A percentile compares a stretch with the other conserved stretches of the same genome.
Conservation (phyloP, 257 asterid species). For the Penstemon newberryi region DNA sequence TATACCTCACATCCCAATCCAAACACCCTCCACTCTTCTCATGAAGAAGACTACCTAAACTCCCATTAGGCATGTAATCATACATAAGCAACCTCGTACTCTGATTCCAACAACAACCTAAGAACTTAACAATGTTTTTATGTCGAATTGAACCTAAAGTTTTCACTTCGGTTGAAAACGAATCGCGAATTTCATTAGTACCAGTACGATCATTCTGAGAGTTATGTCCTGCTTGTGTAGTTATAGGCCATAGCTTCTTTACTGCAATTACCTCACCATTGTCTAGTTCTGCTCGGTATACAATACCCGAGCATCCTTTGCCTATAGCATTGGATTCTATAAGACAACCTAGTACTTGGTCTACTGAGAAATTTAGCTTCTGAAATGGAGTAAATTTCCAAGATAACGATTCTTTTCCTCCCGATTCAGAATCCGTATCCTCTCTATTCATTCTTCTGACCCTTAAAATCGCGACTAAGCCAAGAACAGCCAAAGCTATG, state of each 20-base stretch:
- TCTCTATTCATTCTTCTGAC: slow-evolving; percentile 49
- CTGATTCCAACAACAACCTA: slow-evolving; percentile 89
- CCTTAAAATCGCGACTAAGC: slow-evolving; percentile 53
- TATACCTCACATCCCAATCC: slow-evolving; percentile 82
- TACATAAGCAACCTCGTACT: slow-evolving; percentile 76
- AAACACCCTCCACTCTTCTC: slow-evolving; percentile 59
- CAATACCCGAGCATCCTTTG: slow-evolving; percentile 83
- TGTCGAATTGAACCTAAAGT: slow-evolving; percentile 81
- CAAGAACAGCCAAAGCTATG: slow-evolving; percentile 53
- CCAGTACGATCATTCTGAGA: slow-evolving; percentile 34
- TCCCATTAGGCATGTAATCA: slow-evolving; percentile 88
- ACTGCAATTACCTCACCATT: slow-evolving; percentile 69
- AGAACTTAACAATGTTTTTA: slow-evolving; percentile 75
- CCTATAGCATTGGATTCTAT: slow-evolving; percentile 73
- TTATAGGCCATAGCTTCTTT: slow-evolving; percentile 74
- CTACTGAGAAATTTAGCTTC: slow-evolving; percentile 59
- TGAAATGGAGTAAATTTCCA: slow-evolving; percentile 83
- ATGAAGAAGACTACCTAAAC: slow-evolving; percentile 76
- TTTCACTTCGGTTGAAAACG: slow-evolving; percentile 78
- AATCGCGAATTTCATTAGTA: slow-evolving; percentile 52
- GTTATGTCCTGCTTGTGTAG: slow-evolving; percentile 35
- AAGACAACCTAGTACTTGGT: slow-evolving; percentile 54
- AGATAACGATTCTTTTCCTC: slow-evolving; percentile 41
- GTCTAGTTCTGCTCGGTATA: slow-evolving; percentile 61
- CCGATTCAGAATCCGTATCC: slow-evolving; percentile 55